Conservation (phyloP, 768 basidiomycete genomes). For the Mycena albidolilacea region DNA sequence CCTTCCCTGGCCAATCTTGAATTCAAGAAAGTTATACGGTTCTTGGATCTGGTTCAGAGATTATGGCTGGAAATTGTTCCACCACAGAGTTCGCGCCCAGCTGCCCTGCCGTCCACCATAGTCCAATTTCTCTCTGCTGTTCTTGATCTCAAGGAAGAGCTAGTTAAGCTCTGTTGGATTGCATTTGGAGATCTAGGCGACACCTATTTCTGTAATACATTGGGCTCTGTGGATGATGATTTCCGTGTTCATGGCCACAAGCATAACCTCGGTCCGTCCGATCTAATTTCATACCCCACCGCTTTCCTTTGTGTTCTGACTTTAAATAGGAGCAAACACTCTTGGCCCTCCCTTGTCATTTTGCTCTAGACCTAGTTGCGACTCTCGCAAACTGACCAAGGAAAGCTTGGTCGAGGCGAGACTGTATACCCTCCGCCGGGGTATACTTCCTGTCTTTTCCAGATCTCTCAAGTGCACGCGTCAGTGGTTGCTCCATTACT, state of each 20-base stretch:
- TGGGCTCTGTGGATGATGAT: not conserved
- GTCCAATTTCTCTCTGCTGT: not conserved
- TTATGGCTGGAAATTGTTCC: slow-evolving; percentile 19
- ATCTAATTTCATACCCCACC: not conserved
- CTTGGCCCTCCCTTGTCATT: not conserved
- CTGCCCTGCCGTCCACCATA: not conserved
- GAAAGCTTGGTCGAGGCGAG: not conserved
- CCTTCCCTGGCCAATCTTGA: not conserved
- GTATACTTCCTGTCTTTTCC: slow-evolving; percentile 24
- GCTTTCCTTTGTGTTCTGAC: not conserved
- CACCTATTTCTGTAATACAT: not conserved
- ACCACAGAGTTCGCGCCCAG: not conserved
- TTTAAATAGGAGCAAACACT: not conserved
- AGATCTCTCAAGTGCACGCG: slow-evolving; percentile 3
- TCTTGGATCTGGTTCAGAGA: not conserved
- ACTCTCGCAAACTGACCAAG: not conserved
- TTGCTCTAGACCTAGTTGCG: not conserved
- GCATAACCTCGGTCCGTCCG: not conserved
- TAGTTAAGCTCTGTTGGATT: slow-evolving; percentile 7
- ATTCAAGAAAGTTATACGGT: not conserved
- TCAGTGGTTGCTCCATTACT: too few species aligned
- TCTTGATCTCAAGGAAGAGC: not conserved
- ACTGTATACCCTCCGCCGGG: slow-evolving; percentile 20
- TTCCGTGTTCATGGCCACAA: not conserved
- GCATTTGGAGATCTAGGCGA: slow-evolving; percentile 19